These are phyloP conservation scores for Boletus subparvulus DNA, from an alignment of 768 basidiomycete species.

Conservation along the genomic window DNA sequence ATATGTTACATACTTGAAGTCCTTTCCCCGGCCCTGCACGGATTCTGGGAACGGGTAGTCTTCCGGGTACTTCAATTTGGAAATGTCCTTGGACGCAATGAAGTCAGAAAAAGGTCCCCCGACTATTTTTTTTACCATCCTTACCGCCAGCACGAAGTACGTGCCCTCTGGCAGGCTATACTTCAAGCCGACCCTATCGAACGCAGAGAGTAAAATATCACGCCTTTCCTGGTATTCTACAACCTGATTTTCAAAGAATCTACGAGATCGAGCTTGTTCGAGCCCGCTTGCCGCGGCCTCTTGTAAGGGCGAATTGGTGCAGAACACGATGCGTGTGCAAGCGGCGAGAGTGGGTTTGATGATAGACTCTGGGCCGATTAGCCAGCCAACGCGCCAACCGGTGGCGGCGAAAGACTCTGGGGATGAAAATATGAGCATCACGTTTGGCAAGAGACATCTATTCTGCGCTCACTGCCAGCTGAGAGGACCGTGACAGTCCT, in stretches of 20 bases:
- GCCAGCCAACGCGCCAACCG: conserved; percentile 97
- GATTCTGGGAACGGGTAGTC: conserved; percentile 79
- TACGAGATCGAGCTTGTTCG: conserved; percentile 67
- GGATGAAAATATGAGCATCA: background rate
- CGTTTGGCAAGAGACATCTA: background rate
- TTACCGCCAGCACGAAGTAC: conserved; percentile 86
- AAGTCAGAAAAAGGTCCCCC: background rate
- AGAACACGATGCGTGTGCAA: conserved; percentile 92
- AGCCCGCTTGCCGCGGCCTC: conserved; percentile 91
- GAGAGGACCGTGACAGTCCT: conserved; percentile 94
- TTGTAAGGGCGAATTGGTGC: conserved; percentile 91
- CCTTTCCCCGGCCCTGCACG: conserved; percentile 75
- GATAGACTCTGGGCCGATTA: conserved; percentile 82
- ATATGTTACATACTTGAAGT: conserved; percentile 65
- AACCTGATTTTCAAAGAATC: conserved; percentile 77
- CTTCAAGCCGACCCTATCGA: conserved; percentile 78
- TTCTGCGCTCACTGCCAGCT: conserved; percentile 73
- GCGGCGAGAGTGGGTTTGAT: conserved; percentile 87
- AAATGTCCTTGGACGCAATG: conserved; percentile 59
- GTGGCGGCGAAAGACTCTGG: conserved; percentile 95
- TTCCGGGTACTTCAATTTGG: conserved; percentile 73
- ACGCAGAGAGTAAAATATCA: conserved; percentile 67
- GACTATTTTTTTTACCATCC: conserved; percentile 20
- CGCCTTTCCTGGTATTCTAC: conserved; percentile 81
- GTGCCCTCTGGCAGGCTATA: conserved; percentile 89